A percentile compares a stretch with the other conserved stretches of the same genome.
Evolutionary conservation across 148 eudicot species (phyloP).

Genomic region (Vaccinium myrtillus): DNA sequence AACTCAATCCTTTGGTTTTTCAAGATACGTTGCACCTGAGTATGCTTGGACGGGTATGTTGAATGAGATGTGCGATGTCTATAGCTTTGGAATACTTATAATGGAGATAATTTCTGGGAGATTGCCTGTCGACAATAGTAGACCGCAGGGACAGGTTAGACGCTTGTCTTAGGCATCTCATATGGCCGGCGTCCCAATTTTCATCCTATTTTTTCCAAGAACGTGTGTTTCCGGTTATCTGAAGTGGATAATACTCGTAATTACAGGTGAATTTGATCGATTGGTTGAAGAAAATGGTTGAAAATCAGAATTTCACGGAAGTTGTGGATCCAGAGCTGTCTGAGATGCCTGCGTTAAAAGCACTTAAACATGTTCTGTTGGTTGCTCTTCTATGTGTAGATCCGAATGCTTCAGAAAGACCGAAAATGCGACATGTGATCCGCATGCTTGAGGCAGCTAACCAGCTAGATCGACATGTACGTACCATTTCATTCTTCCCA

Average conservation of each 20-base stretch:
- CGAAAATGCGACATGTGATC: constrained; percentile 79
- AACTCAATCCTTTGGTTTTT: constrained; percentile 7
- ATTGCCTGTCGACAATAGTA: constrained; percentile 64
- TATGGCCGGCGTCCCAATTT: neutral
- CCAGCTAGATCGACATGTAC: constrained; percentile 55
- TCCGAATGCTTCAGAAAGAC: constrained; percentile 69
- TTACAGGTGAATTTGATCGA: constrained; percentile 67
- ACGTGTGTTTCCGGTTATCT: neutral
- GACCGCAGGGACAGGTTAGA: constrained; percentile 64
- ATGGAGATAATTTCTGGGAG: constrained; percentile 78
- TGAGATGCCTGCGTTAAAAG: constrained; percentile 64
- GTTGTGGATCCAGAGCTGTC: constrained; percentile 75
- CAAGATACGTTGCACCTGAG: constrained; percentile 75
- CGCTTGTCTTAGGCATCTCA: neutral
- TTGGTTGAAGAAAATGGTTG: constrained; percentile 74
- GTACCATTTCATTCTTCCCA: constrained; percentile 19
- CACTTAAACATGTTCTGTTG: constrained; percentile 60
- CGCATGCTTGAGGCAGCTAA: constrained; percentile 85
- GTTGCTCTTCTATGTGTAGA: constrained; percentile 76
- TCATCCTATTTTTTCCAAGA: neutral
- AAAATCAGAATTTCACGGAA: constrained; percentile 62
- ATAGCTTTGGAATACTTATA: constrained; percentile 67
- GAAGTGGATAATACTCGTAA: constrained; percentile 1
- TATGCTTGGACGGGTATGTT: constrained; percentile 81
- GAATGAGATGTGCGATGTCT: constrained; percentile 70